These are phyloP conservation scores for Metschnikowia similis DNA, from an alignment of 805 yeast genomes.

Conservation along the genomic window DNA sequence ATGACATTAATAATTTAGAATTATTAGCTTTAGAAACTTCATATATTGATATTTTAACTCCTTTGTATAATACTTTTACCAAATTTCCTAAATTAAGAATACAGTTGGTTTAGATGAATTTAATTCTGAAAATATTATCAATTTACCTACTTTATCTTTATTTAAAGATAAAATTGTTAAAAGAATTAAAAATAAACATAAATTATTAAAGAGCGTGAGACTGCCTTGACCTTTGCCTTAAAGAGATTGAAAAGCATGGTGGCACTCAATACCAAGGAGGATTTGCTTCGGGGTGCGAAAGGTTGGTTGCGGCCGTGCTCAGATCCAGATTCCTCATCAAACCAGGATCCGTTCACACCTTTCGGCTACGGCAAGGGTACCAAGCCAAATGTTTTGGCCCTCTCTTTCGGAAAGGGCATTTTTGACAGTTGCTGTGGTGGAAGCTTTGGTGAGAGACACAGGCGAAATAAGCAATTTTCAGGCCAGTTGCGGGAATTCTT, in stretches of 20 bases:
- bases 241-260: slow-evolving; percentile 63
- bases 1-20: no score
- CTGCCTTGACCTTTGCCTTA: slow-evolving; percentile 63
- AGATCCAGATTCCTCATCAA: slow-evolving; percentile 65
- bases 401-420: slow-evolving; percentile 85
- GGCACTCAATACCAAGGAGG: slow-evolving; percentile 76
- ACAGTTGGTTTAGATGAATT: no score
- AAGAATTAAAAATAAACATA: no score
- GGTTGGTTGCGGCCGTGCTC: slow-evolving; percentile 61
- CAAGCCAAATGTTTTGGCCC: slow-evolving; percentile 74
- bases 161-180: no score
- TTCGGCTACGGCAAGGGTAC: slow-evolving; percentile 74
- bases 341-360: slow-evolving; percentile 93
- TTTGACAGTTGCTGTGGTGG: slow-evolving; percentile 82
- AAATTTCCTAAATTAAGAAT: no score
- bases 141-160: no score
- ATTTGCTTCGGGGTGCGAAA: slow-evolving; percentile 71
- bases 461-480: slow-evolving; percentile 63
- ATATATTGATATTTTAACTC: no score
- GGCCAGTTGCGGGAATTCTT: slow-evolving; percentile 67
- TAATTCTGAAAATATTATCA: no score
- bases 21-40: no score
- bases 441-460: slow-evolving; percentile 69
- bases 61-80: no score
- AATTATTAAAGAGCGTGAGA: slow-evolving; percentile 62